Conservation (phyloP, 1,284 basidiomycete species). For the Entoloma clypeatum region DNA sequence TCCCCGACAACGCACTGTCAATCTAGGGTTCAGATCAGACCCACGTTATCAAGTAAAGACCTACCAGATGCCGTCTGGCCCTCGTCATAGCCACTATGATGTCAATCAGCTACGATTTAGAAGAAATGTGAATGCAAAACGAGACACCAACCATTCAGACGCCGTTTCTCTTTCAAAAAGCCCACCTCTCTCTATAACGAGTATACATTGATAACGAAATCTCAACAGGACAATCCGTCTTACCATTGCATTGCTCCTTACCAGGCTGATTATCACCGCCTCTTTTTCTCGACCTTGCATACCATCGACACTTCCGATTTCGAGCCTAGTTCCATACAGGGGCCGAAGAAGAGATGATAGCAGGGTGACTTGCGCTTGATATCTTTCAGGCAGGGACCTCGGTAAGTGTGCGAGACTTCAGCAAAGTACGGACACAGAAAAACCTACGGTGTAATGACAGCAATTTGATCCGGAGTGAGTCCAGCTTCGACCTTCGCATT, state of each 20-base stretch:
- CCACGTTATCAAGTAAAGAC: conserved; percentile 20
- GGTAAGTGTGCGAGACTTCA: conserved; percentile 1
- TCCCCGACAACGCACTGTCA: conserved; percentile 85
- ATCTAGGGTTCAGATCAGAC: neutral
- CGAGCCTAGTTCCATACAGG: conserved; percentile 64
- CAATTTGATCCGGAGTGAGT: conserved; percentile 73
- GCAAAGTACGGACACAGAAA: neutral
- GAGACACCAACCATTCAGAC: conserved; percentile 70
- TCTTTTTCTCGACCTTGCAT: conserved; percentile 94
- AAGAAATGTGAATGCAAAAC: conserved; percentile 4
- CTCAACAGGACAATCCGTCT: conserved; percentile 14
- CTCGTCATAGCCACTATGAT: conserved; percentile 87
- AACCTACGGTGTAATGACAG: conserved; percentile 84
- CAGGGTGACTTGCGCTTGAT: conserved; percentile 88
- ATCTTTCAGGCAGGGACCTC: conserved; percentile 43
- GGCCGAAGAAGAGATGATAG: conserved; percentile 72
- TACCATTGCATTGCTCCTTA: conserved; percentile 82
- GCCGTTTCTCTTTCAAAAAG: conserved; percentile 85
- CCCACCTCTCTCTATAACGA: conserved; percentile 77
- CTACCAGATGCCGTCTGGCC: conserved; percentile 83
- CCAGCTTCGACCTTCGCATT: conserved; percentile 62
- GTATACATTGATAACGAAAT: conserved; percentile 6
- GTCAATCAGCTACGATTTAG: neutral
- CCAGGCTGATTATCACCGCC: conserved; percentile 84
- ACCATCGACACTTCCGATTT: conserved; percentile 90